phyloP scores from a whole-genome alignment of 2,329 filamentous ascomycete species.

The Dactylellina leptospora region DNA sequence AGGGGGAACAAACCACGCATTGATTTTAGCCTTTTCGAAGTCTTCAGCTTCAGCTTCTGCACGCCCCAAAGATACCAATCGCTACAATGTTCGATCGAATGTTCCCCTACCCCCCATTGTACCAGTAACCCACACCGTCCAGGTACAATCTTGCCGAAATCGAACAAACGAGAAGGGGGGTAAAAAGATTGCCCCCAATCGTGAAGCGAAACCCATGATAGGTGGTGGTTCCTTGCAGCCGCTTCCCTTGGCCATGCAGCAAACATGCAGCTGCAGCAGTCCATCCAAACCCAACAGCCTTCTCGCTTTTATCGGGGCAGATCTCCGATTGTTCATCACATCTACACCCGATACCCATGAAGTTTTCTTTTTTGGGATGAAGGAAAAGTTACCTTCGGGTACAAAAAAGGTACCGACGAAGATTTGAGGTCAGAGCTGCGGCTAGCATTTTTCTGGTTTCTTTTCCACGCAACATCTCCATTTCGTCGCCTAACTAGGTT shows the following conservation, averaged over 20 bases:
- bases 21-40: constrained; percentile 4
- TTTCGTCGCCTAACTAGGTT: constrained; percentile 43
- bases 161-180: constrained; percentile 3
- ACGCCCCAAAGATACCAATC: constrained; percentile 1
- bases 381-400: constrained; percentile 50
- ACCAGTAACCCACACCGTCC: too few relatives aligned
- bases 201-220: constrained; percentile 10
- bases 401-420: constrained; percentile 37
- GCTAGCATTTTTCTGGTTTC: constrained; percentile 17
- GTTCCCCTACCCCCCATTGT: too few relatives aligned
- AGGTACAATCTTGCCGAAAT: constrained; percentile 20
- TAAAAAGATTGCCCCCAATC: constrained; percentile 9
- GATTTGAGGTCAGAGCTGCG: constrained; percentile 1
- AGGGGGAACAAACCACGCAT: not conserved
- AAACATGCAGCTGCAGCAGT: constrained; percentile 15
- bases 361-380: not conserved
- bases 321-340: constrained; percentile 41
- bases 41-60: not conserved
- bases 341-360: constrained; percentile 21
- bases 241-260: constrained; percentile 17
- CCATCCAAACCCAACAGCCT: not conserved
- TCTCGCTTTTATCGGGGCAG: constrained; percentile 30
- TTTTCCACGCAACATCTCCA: constrained; percentile 37
- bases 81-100: constrained; percentile 6
- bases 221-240: constrained; percentile 37